Base-by-base conservation (phyloP, 257 asterid genomes). In the Solanum paucissectum region DNA sequence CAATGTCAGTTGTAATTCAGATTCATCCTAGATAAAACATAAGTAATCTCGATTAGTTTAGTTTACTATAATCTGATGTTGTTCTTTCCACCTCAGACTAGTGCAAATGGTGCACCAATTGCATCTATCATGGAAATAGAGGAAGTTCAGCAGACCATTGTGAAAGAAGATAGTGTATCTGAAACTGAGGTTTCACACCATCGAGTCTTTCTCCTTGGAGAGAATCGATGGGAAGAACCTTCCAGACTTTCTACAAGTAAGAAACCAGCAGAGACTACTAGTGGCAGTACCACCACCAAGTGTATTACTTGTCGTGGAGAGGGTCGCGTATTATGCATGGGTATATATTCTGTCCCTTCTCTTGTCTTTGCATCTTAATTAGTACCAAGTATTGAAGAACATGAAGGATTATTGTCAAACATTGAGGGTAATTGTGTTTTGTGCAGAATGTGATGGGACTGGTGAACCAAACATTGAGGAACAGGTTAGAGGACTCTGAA, bases 191-290 rank as follows among this genome's bases (percentile, higher is more conserved):
- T 73, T 42, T 74, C 95, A 60, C 91, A 87, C 7, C 90, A 90
- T 81, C 92, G 96, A 91, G 99, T 97, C 27, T 97, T 92, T 92
- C 99, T 95, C 88, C 98, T 95, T 0, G 99, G 99, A 89, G 99
- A 97, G 92, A 97, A 97, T 49, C 91, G 98, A 62, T 97, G 99
- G 99, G 99, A 97, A 91, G 99, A 97, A 18, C 93, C 99, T 87
- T 95, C 99, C 12, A 94, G 98, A 93, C 98, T 95, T 87, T 37
- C 93, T 55, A 33, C 88, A 13, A 89, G 88, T 64, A 92, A 87
- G 88, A 90, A 92, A 74, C 88, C 33, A 25, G 83, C 92, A 20
- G 87, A 68, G 86, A 90, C 87, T 87, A 64, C 77, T 84, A 88
- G 88, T 34, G 89, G 87, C 84, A 92, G 68, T 84, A 84, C 91